These are phyloP conservation scores for Hypoxylon crocopeplum DNA, from an alignment of 495 filamentous ascomycete genomes.

Conservation along the genomic window DNA sequence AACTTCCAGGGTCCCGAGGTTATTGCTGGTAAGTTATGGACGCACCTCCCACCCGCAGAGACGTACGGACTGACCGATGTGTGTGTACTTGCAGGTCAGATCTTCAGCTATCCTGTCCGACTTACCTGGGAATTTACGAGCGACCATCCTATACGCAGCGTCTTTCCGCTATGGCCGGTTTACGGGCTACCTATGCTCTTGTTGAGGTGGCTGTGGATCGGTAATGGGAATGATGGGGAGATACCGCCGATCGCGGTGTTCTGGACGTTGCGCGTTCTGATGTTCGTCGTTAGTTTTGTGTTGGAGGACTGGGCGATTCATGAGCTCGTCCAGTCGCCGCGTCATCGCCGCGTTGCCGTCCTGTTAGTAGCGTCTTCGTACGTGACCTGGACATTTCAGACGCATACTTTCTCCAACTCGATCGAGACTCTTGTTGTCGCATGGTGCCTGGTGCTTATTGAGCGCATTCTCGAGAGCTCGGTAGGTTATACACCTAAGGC, in stretches of 20 bases:
- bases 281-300: constrained; percentile 95
- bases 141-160: constrained; percentile 83
- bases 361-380: constrained; percentile 91
- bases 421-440: constrained; percentile 90
- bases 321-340: constrained; percentile 79
- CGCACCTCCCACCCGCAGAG: not conserved
- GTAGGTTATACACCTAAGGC: constrained; percentile 51
- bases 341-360: constrained; percentile 73
- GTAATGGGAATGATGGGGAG: constrained; percentile 62
- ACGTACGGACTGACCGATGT: constrained; percentile 18
- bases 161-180: constrained; percentile 93
- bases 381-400: constrained; percentile 98
- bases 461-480: constrained; percentile 78
- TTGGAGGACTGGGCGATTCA: constrained; percentile 96
- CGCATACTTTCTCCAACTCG: constrained; percentile 97
- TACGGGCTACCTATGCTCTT: constrained; percentile 93
- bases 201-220: constrained; percentile 82
- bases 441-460: constrained; percentile 90
- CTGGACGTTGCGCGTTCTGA: constrained; percentile 82
- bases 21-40: constrained; percentile 76
- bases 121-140: constrained; percentile 95
- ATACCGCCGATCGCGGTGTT: constrained; percentile 78
- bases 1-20: constrained; percentile 98
- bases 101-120: constrained; percentile 85
- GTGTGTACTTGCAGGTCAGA: constrained; percentile 67